These are phyloP conservation scores for Vicia faba DNA, from an alignment of 306 rosid genomes.

Conservation along the genomic window DNA sequence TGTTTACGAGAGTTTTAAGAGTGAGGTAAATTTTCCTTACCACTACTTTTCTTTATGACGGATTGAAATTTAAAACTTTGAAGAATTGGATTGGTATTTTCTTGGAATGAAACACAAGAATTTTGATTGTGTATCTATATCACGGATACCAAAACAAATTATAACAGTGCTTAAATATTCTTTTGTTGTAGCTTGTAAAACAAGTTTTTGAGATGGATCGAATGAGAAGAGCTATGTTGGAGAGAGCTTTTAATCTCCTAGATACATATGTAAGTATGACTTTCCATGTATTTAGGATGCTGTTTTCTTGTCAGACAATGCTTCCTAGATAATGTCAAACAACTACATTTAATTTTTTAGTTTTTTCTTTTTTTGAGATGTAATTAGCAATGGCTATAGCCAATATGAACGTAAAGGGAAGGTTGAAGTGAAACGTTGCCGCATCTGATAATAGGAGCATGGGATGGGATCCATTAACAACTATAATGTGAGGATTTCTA, in stretches of 20 bases:
- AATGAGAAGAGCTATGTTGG: conserved; percentile 62
- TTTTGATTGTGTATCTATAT: conserved; percentile 27
- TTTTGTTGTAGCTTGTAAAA: conserved; percentile 71
- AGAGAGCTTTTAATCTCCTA: conserved; percentile 78
- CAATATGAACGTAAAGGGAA: conserved; percentile 1
- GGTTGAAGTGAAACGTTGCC: background rate
- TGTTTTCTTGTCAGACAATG: conserved; percentile 2
- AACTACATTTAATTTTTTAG: conserved; percentile 14
- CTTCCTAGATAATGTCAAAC: conserved; percentile 13
- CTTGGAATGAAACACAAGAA: conserved; percentile 3
- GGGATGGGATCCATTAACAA: background rate
- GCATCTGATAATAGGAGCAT: background rate
- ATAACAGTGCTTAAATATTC: conserved; percentile 34
- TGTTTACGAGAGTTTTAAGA: conserved; percentile 90
- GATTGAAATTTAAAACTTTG: too few relatives aligned
- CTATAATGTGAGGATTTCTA: background rate
- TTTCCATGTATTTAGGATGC: conserved; percentile 26
- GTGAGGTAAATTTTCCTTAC: conserved; percentile 62
- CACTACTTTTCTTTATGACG: conserved; percentile 21
- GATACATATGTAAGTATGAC: conserved; percentile 63
- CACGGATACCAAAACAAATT: conserved; percentile 35
- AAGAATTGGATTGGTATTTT: conserved; percentile 22
- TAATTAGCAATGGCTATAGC: conserved; percentile 11
- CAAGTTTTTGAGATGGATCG: conserved; percentile 78
- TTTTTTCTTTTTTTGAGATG: conserved; percentile 5